phyloP scores from a whole-genome alignment of 257 asterid species.

The Scutellaria galericulata region DNA sequence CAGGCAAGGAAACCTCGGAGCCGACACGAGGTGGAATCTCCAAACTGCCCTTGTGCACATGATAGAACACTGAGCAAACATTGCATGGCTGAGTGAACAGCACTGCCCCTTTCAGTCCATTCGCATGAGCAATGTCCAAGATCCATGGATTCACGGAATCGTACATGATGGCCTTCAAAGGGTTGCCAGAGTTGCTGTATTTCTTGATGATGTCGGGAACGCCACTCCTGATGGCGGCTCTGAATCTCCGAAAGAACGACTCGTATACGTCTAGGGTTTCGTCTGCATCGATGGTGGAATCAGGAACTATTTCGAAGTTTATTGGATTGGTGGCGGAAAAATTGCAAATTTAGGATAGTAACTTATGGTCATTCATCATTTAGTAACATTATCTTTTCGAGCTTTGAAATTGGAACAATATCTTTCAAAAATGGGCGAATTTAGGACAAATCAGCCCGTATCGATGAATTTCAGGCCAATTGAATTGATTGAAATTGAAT shows the following conservation, averaged over 20 bases:
- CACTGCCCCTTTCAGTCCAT: slow-evolving; percentile 49
- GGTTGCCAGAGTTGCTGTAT: slow-evolving; percentile 13
- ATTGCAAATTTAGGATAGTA: too few relatives aligned
- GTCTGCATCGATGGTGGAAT: not conserved
- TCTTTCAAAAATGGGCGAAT: too few relatives aligned
- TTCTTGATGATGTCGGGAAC: slow-evolving; percentile 32
- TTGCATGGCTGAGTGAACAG: slow-evolving; percentile 46
- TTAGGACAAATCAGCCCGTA: too few relatives aligned
- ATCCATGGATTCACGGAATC: slow-evolving; percentile 46
- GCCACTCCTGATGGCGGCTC: slow-evolving; percentile 37
- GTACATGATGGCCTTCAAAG: slow-evolving; percentile 35
- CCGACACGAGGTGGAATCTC: slow-evolving; percentile 33
- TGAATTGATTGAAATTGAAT: too few relatives aligned
- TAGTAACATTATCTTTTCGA: too few relatives aligned
- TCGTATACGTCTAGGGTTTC: slow-evolving; percentile 29
- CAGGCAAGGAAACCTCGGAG: slow-evolving; percentile 36
- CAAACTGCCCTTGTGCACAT: slow-evolving; percentile 37
- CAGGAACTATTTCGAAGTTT: slow-evolving; percentile 43
- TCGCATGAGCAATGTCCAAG: slow-evolving; percentile 43
- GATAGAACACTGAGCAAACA: slow-evolving; percentile 38
- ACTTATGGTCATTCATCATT: too few relatives aligned
- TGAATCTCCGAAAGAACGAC: not conserved
- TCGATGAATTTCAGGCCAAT: too few relatives aligned
- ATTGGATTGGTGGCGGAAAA: slow-evolving; percentile 11
- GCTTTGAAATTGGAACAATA: too few relatives aligned